phyloP scores from a whole-genome alignment of 2,329 filamentous ascomycete genomes.

The Ambrosiella cleistominuta region DNA sequence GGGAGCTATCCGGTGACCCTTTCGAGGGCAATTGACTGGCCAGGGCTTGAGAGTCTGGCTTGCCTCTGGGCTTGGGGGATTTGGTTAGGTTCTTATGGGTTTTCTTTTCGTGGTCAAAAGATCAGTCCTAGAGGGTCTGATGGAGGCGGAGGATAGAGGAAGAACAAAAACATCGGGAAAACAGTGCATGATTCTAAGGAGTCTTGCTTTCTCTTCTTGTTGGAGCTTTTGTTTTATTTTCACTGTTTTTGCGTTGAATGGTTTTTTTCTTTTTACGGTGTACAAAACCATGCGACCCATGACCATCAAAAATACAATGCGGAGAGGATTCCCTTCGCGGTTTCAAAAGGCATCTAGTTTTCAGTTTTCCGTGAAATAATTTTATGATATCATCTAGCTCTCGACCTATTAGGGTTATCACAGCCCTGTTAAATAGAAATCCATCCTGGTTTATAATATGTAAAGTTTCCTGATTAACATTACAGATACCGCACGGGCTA shows the following conservation, averaged over 20 bases:
- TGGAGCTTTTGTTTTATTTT: neutral
- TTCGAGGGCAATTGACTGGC: too few species aligned
- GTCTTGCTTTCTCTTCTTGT: neutral
- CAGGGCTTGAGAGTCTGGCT: too few species aligned
- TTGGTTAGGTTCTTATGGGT: neutral
- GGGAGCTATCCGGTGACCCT: too few species aligned
- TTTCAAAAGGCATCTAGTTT: neutral
- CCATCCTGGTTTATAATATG: too few species aligned
- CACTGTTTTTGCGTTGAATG: too few species aligned
- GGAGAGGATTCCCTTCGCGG: neutral
- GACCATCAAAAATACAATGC: conserved; percentile 5
- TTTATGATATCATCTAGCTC: neutral
- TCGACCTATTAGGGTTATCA: neutral
- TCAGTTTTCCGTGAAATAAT: neutral
- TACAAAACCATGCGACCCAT: neutral
- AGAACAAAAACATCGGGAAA: neutral
- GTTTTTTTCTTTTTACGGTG: neutral
- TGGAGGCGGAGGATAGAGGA: neutral
- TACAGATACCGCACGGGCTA: too few species aligned
- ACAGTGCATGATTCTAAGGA: neutral
- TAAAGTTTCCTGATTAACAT: too few species aligned
- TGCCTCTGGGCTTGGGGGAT: neutral
- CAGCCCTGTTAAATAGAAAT: too few species aligned
- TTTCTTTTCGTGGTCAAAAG: neutral
- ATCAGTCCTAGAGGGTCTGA: neutral